These are phyloP conservation scores for Bullera alba DNA, from an alignment of 768 basidiomycete species.

Conservation along the genomic window DNA sequence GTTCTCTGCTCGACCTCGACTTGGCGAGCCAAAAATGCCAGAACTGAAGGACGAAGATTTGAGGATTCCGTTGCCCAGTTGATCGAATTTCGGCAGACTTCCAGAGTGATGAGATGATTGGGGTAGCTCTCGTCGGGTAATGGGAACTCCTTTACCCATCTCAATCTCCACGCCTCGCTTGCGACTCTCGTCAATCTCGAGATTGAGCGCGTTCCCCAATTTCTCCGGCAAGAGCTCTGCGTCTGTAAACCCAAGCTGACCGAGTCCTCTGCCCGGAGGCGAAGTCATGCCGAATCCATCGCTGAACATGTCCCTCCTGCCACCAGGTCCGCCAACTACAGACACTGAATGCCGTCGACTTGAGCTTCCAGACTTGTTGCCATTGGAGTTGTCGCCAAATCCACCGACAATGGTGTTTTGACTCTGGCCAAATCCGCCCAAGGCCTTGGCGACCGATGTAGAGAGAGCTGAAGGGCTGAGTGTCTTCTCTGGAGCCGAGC, in stretches of 20 bases:
- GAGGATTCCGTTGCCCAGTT: background rate
- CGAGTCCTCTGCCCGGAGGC: conserved; percentile 22
- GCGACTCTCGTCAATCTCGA: conserved; percentile 30
- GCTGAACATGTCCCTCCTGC: conserved; percentile 39
- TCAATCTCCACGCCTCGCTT: conserved; percentile 17
- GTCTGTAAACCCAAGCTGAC: conserved; percentile 28
- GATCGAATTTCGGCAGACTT: too few species aligned
- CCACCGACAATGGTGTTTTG: conserved; percentile 9
- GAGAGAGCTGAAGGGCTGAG: conserved; percentile 15
- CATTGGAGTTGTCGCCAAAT: conserved; percentile 13
- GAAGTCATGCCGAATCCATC: conserved; percentile 24
- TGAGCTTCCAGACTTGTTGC: conserved; percentile 31
- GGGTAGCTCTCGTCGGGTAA: conserved; percentile 2
- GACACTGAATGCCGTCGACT: conserved; percentile 41
- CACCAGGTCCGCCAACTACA: conserved; percentile 38
- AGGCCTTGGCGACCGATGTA: conserved; percentile 25
- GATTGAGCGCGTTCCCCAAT: conserved; percentile 31
- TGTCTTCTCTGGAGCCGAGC: conserved; percentile 8
- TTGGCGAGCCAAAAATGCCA: conserved; percentile 5
- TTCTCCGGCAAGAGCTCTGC: conserved; percentile 30
- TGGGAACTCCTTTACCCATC: background rate
- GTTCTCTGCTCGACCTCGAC: too few species aligned
- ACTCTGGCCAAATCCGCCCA: conserved; percentile 11
- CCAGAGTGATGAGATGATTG: background rate
- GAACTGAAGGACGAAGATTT: background rate